phyloP scores from a whole-genome alignment of 345 rosid species.

The Raphanus raphanistrum region DNA sequence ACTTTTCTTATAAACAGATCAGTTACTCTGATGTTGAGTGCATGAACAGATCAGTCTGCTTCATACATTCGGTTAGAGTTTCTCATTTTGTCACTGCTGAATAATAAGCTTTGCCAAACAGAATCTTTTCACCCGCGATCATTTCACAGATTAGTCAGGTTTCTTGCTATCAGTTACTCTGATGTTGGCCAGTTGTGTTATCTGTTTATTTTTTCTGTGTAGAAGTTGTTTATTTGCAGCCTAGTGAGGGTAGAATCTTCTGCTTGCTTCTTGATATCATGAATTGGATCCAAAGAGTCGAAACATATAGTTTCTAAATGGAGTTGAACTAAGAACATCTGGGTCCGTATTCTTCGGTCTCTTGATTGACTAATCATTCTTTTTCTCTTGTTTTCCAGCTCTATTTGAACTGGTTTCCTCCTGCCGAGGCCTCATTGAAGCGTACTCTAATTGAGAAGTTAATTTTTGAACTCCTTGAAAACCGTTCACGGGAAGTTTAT shows the following conservation, averaged over 20 bases:
- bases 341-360: slow-evolving; percentile 12
- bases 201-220: slow-evolving; percentile 4
- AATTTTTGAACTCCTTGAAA: slow-evolving; percentile 67
- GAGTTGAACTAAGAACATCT: neutral
- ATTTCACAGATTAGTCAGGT: neutral
- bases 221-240: slow-evolving; percentile 1
- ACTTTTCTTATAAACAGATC: neutral
- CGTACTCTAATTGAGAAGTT: slow-evolving; percentile 82
- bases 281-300: slow-evolving; percentile 1
- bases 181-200: slow-evolving; percentile 9
- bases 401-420: slow-evolving; percentile 79
- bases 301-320: neutral
- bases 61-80: neutral
- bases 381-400: slow-evolving; percentile 51
- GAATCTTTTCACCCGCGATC: slow-evolving; percentile 5
- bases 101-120: slow-evolving; percentile 10
- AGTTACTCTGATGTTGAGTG: neutral
- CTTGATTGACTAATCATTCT: slow-evolving; percentile 20
- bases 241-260: neutral
- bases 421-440: slow-evolving; percentile 88
- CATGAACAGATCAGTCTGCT: neutral
- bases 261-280: slow-evolving; percentile 9
- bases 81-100: neutral
- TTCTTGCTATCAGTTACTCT: neutral
- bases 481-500: slow-evolving; percentile 45